Base-by-base conservation (phyloP, 2,329 filamentous ascomycete genomes). In the Trichoderma atroviride region DNA sequence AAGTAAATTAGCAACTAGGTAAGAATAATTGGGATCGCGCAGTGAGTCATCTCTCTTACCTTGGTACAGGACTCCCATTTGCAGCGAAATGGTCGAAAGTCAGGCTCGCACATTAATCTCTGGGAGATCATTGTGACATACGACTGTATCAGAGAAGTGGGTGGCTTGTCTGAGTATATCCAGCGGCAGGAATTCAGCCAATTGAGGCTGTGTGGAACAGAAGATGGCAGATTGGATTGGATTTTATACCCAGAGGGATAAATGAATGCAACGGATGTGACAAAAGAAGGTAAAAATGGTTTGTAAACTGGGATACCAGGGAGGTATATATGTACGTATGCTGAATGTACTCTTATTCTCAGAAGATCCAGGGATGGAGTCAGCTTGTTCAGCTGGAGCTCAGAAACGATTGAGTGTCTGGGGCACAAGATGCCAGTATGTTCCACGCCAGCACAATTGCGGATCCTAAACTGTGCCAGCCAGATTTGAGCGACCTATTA, bases 11-110 rank as follows among this genome's bases (percentile, higher is more conserved):
- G 29, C 13, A n/a, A 5, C 6, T 16, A 27, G 5, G 4, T 13
- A 60, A 43, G n/a, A 50, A 52, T 14, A 58, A 5, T 19, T n/a
- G 1, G 19, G 13, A 6, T 47, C 27, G 22, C 2, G 29, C n/a
- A n/a, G 43, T 40, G n/a, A 29, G 35, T 56, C 31, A 24, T 58
- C 27, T 19, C 24, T 43, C 83, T 70, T 79, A 90, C 88, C 83
- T 90, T 90, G 75, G 82, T 85, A 78, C 88, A 90, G 27, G 81
- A 79, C 71, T 86, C 81, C 88, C 88, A 90, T 74, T 88, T 86
- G 77, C 88, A 90, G 80, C 87, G 83, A 76, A 89, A 90, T 43
- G 87, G 87, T 73, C 88, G 86, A 79, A 86, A 83, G 69, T 85
- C 85, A 61, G 86, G 85, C 82, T 89, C 88, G 77, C 89, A 87